Conservation (phyloP, 2,329 filamentous ascomycete species). For the Apiospora rasikravindrae region DNA sequence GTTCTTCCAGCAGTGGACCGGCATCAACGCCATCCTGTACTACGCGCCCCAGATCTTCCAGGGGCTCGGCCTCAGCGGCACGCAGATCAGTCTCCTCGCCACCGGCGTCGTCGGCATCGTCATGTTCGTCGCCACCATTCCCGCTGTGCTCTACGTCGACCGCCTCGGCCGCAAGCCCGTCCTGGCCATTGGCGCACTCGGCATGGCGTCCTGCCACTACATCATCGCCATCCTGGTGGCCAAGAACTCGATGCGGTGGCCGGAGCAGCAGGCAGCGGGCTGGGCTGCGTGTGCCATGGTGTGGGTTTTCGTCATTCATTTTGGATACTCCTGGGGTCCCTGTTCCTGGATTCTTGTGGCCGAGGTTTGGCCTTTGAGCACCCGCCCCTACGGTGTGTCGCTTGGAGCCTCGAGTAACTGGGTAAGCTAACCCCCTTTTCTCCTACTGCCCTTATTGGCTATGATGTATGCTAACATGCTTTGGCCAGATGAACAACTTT, state of each 20-base stretch:
- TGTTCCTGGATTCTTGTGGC: conserved; percentile 77
- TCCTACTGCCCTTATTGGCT: not conserved
- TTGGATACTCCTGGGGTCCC: conserved; percentile 78
- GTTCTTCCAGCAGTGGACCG: conserved; percentile 62
- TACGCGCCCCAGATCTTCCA: conserved; percentile 74
- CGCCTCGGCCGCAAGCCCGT: conserved; percentile 67
- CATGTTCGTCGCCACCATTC: conserved; percentile 72
- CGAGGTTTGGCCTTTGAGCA: conserved; percentile 76
- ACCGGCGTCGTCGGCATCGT: conserved; percentile 75
- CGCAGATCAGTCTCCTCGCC: conserved; percentile 63
- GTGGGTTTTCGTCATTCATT: conserved; percentile 77
- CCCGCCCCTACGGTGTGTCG: conserved; percentile 72
- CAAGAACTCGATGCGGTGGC: conserved; percentile 64
- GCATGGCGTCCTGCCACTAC: conserved; percentile 74
- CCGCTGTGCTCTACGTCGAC: conserved; percentile 70
- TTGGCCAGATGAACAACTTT: conserved; percentile 54
- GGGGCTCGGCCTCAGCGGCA: conserved; percentile 63
- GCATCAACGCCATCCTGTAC: conserved; percentile 67
- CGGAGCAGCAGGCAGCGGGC: conserved; percentile 62
- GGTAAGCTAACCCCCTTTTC: conserved; percentile 45
- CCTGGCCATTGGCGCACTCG: conserved; percentile 67
- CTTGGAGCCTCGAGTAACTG: conserved; percentile 70
- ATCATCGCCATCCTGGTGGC: conserved; percentile 74
- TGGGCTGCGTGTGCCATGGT: conserved; percentile 74
- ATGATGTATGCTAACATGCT: not conserved